Evolutionary conservation across 2,329 filamentous ascomycete species (phyloP).

Genomic region (Ceratocystis eucalypticola): DNA sequence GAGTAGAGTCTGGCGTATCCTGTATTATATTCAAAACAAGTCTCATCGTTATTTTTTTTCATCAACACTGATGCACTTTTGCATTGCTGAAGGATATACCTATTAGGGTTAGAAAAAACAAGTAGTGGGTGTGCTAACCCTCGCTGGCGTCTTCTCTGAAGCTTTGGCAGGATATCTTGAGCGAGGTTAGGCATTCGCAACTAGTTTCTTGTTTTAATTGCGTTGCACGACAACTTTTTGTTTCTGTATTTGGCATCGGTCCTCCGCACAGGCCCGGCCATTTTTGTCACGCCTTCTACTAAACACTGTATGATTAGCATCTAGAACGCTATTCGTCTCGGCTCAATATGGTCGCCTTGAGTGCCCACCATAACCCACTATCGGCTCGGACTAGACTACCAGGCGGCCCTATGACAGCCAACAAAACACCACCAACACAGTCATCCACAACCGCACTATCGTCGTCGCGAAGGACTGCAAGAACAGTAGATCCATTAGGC

Average conservation of each 20-base stretch:
- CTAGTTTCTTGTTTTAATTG: neutral
- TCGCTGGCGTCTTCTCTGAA: neutral
- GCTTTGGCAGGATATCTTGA: neutral
- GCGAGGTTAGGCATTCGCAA: neutral
- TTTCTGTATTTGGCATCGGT: neutral
- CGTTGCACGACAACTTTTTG: neutral
- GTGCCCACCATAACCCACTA: neutral
- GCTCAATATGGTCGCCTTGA: conserved; percentile 6
- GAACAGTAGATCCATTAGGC: conserved; percentile 43
- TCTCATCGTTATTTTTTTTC: neutral
- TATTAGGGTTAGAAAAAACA: neutral
- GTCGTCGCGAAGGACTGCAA: conserved; percentile 26
- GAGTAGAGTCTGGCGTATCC: neutral
- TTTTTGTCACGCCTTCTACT: neutral
- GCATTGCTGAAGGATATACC: too few species aligned
- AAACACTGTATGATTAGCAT: neutral
- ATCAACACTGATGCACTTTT: neutral
- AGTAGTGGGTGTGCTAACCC: neutral
- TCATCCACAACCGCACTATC: conserved; percentile 21
- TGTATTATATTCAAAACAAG: conserved; percentile 5
- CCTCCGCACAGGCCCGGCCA: neutral
- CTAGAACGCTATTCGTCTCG: neutral
- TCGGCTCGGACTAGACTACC: neutral
- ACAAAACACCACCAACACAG: conserved; percentile 14
- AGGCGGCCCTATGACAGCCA: neutral